These are phyloP conservation scores for Penicillium angulare DNA, from an alignment of 495 filamentous ascomycete genomes.

Conservation along the genomic window DNA sequence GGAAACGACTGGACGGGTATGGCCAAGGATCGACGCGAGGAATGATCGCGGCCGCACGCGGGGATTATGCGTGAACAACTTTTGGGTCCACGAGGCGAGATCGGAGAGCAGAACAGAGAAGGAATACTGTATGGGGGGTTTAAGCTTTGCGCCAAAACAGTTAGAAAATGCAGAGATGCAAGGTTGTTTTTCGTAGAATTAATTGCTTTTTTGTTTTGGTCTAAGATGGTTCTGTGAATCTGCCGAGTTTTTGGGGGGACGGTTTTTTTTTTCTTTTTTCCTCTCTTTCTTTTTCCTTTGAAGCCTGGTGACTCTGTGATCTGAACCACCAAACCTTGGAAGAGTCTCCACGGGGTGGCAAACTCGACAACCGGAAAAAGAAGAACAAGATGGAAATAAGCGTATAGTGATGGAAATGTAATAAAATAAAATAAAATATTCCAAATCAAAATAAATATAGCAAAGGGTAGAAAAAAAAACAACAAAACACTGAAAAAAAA, in stretches of 20 bases:
- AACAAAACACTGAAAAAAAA: conserved; percentile 3
- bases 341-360: background rate
- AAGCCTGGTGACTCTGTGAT: background rate
- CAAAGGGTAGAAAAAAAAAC: conserved; percentile 7
- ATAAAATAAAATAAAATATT: background rate
- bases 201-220: conserved; percentile 7
- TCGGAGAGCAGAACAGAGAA: too few relatives aligned
- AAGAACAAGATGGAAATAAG: background rate
- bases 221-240: too few relatives aligned
- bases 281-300: conserved; percentile 3
- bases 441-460: background rate
- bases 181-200: conserved; percentile 7
- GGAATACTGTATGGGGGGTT: too few relatives aligned
- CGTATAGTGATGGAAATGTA: background rate
- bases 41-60: conserved; percentile 23
- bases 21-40: conserved; percentile 27
- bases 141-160: too few relatives aligned
- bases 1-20: conserved; percentile 26
- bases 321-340: background rate
- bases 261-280: too few relatives aligned
- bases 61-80: conserved; percentile 11
- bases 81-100: conserved; percentile 14
- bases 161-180: background rate
- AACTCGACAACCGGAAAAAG: too few relatives aligned
- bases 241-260: too few relatives aligned